These are phyloP conservation scores for Pseudognaphalium luteoalbum DNA, from an alignment of 129 eudicot species.

Conservation along the genomic window DNA sequence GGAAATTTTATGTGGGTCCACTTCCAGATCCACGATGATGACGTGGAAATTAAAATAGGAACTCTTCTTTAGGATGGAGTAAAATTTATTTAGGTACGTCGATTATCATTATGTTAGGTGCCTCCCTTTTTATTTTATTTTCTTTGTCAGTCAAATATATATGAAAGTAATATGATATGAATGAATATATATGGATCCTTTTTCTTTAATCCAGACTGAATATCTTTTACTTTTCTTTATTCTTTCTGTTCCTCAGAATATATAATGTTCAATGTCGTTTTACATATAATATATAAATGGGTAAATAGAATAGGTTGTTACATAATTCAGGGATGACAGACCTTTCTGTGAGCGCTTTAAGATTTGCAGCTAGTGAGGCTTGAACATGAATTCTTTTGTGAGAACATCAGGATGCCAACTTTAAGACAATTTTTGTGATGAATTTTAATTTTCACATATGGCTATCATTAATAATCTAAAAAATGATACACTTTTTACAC, in stretches of 20 bases:
- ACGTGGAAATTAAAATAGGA: slow-evolving; percentile 25
- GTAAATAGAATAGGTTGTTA: too few species aligned
- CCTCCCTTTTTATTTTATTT: background rate
- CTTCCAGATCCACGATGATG: slow-evolving; percentile 28
- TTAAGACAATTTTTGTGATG: too few species aligned
- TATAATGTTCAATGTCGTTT: background rate
- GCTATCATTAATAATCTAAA: too few species aligned
- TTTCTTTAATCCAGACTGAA: slow-evolving; percentile 9
- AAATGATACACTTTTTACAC: too few species aligned
- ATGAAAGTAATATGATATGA: slow-evolving; percentile 3
- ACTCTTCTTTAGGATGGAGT: slow-evolving; percentile 6
- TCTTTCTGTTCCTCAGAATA: slow-evolving; percentile 29
- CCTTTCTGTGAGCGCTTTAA: too few species aligned
- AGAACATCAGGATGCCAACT: too few species aligned
- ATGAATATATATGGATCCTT: slow-evolving; percentile 21
- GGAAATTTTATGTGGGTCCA: slow-evolving; percentile 20
- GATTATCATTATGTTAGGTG: slow-evolving; percentile 5
- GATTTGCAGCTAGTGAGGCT: too few species aligned
- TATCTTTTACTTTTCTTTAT: slow-evolving; percentile 30
- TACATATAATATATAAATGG: too few species aligned
- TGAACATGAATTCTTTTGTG: too few species aligned
- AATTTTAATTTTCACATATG: too few species aligned
- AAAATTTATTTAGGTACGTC: background rate
- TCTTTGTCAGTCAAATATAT: slow-evolving; percentile 39
- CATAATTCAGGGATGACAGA: too few species aligned